Evolutionary conservation across 495 filamentous ascomycete species (phyloP), one percentile per base, ranked within the genome.

Genomic region (Amniculicola lignicola): DNA sequence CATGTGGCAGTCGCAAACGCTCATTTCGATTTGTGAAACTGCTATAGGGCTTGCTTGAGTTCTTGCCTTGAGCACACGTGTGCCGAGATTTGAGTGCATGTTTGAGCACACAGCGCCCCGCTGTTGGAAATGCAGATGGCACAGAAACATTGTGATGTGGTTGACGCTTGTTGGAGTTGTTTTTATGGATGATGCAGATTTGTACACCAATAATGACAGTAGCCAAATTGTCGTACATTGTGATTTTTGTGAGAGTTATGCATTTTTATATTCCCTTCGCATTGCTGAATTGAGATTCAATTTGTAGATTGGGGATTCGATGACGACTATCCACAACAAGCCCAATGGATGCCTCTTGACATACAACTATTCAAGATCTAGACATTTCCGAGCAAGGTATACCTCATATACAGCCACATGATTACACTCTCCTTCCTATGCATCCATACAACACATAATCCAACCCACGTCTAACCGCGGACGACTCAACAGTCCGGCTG

Each of bases 401-500:
- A 52, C 49, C 27, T 22, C 37, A 25, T 33, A 33, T n/a, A 51
- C 21, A 44, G 12, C 38, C 23, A 3, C 19, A 44, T 37, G 28
- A 44, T 45, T 54, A 44, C 40, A 14, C 9, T 10, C 16, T 10
- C 16, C 5, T 42, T 23, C 46, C 16, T 55, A 39, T 55, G 49
- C 49, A 53, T 31, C 42, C 41, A 28, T 2, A n/a, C 36, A 49
- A 39, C 28, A 22, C n/a, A n/a, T n/a, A 22, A 45, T 15, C 10
- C 15, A n/a, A 18, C 31, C 47, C 41, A 39, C 12, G 48, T 54
- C 57, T 60, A 54, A 33, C 35, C 44, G 49, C 54, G 54, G 49
- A 54, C 57, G 31, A 25, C 54, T 50, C 49, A 60, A 60, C 57
- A 60, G 57, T 60, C 57, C 57, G 41, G 57, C 57, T 60, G 57